phyloP scores from a whole-genome alignment of 2,329 filamentous ascomycete species.

The Colletotrichum lupini region DNA sequence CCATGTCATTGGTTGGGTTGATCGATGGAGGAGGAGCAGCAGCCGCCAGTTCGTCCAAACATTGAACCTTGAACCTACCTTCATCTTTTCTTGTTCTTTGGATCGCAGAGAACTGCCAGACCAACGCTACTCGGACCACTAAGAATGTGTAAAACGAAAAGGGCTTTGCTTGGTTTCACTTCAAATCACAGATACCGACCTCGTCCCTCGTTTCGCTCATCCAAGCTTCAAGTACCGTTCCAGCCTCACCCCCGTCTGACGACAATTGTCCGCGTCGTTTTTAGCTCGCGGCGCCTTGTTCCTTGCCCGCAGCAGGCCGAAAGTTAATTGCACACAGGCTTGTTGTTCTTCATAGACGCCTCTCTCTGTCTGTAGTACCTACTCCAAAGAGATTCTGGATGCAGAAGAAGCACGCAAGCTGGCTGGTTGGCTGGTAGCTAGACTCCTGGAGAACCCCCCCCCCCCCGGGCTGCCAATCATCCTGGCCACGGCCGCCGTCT shows the following conservation, averaged over 20 bases:
- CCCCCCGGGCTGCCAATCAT: constrained; percentile 25
- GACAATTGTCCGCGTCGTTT: constrained; percentile 30
- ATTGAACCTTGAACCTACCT: not conserved
- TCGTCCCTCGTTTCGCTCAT: not conserved
- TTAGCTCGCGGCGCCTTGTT: constrained; percentile 32
- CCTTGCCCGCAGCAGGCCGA: constrained; percentile 31
- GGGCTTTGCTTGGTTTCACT: constrained; percentile 5
- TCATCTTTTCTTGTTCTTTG: not conserved
- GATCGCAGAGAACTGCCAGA: not conserved
- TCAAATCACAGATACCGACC: not conserved
- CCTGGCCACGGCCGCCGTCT: constrained; percentile 17
- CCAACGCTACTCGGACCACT: not conserved
- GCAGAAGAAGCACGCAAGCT: constrained; percentile 33
- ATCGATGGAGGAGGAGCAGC: constrained; percentile 1
- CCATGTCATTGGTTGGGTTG: not conserved
- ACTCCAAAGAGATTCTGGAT: constrained; percentile 19
- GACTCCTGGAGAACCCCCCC: no score
- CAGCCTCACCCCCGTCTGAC: constrained; percentile 31
- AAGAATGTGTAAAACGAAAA: not conserved
- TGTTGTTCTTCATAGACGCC: constrained; percentile 22
- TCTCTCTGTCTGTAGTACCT: not conserved
- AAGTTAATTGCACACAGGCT: constrained; percentile 31
- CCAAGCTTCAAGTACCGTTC: constrained; percentile 29
- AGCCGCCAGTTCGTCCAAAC: constrained; percentile 29
- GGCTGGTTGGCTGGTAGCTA: not conserved